Base-by-base conservation (phyloP, 495 filamentous ascomycete species). In the Lasiosphaeria hispida region DNA sequence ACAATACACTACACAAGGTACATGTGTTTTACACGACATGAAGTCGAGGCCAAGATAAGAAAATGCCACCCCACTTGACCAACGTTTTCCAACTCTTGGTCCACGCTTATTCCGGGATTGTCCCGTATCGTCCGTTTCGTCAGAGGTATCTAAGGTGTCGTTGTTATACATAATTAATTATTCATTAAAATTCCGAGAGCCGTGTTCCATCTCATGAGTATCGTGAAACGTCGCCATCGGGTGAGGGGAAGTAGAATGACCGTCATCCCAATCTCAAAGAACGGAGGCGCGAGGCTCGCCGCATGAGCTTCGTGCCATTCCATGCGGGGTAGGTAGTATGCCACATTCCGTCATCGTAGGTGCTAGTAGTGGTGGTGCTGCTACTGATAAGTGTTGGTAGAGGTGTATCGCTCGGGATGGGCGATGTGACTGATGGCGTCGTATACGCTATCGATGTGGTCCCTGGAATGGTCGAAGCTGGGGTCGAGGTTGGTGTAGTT, bases 321-420 rank as follows among this genome's bases (percentile, higher is more conserved):
- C 74, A 75, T 7, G 69, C 37, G 34, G 70, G 69, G 50, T 76
- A 76, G 8, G 69, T 61, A 17, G 74, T 72, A 56, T 77, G 73
- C 74, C 72, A 75, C 10, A 51, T 60, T 18, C 72, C 71, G 33
- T 72, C 55, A 36, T 72, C 68, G 17, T 71, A 63, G 15, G 58
- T 55, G 41, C 49, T 48, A 13, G 45, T 63, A 42, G 35, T 67
- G 14, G 58, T 63, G 33, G 17, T 59, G 45, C 30, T 51, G 41
- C 37, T 56, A 42, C 7, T 62, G 40, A 11, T 5, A 30, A 30
- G 23, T 65, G 19, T 8, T 65, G 55, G 35, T 48, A n/a, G 53
- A 52, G 18, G 23, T 35, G 36, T 18, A 35, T 19, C 19, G 40
- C 9, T 58, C 9, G 40, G 23, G 39, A 53, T 13, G 47, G 35